Evolutionary conservation across 148 eudicot genomes (phyloP).

Genomic region (Chenopodium quinoa): DNA sequence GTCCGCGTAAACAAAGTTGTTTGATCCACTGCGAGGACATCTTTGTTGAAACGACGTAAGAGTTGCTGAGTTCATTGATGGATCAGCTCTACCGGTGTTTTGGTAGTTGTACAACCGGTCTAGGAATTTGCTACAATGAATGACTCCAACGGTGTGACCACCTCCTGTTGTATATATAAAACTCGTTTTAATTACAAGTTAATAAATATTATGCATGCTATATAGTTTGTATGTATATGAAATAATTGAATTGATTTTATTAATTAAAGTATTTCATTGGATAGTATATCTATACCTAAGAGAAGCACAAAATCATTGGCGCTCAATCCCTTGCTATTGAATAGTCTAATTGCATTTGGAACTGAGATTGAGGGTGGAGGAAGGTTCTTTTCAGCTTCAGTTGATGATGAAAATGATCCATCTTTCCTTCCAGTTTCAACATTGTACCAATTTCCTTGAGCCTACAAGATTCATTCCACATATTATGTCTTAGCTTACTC

Average conservation of each 20-base stretch:
- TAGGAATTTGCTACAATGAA: conserved; percentile 16
- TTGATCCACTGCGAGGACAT: conserved; percentile 21
- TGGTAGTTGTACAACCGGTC: conserved; percentile 20
- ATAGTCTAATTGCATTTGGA: background rate
- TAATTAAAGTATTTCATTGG: too few species aligned
- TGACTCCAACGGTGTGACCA: conserved; percentile 21
- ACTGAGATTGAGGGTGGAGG: conserved; percentile 17
- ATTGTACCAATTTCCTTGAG: conserved; percentile 11
- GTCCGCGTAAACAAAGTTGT: conserved; percentile 8
- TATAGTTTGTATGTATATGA: too few species aligned
- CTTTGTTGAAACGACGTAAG: background rate
- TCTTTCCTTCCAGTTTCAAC: conserved; percentile 26
- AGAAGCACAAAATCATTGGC: conserved; percentile 22
- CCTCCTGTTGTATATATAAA: background rate
- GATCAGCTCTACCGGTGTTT: conserved; percentile 8
- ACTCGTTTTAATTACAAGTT: background rate
- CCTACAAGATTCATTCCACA: background rate
- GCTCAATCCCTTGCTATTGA: background rate
- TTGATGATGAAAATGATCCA: background rate
- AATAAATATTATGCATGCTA: background rate
- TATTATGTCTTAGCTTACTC: too few species aligned
- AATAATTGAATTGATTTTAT: too few species aligned
- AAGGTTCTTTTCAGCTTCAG: conserved; percentile 1
- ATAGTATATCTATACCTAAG: background rate
- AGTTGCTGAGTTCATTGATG: background rate